phyloP scores from a whole-genome alignment of 495 filamentous ascomycete genomes.

The Aspergillus wentii region DNA sequence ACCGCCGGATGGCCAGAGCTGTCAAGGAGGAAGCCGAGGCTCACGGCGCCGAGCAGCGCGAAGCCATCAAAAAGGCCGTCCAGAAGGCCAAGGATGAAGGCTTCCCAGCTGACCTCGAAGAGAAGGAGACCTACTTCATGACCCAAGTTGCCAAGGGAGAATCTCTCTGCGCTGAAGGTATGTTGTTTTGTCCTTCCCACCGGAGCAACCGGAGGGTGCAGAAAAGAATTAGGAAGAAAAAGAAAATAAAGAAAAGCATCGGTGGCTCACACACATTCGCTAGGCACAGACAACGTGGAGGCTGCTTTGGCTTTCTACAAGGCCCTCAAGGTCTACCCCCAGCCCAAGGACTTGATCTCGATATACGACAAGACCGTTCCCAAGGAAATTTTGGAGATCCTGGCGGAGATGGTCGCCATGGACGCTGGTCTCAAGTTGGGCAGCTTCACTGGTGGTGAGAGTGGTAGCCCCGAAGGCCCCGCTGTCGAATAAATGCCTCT shows the following conservation, averaged over 20 bases:
- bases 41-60: conserved; percentile 61
- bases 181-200: conserved; percentile 12
- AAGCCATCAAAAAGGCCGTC: conserved; percentile 65
- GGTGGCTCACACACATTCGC: conserved; percentile 15
- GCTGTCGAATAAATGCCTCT: conserved; percentile 32
- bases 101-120: conserved; percentile 84
- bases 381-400: conserved; percentile 89
- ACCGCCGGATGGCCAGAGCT: conserved; percentile 65
- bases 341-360: conserved; percentile 82
- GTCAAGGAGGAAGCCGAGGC: conserved; percentile 75
- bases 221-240: too few species aligned
- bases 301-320: conserved; percentile 95
- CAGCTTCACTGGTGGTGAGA: conserved; percentile 37
- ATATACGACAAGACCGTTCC: conserved; percentile 98
- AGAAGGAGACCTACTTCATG: conserved; percentile 94
- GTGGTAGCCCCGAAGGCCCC: conserved; percentile 30
- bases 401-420: conserved; percentile 96
- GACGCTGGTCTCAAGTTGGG: conserved; percentile 69
- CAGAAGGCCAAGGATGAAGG: conserved; percentile 80
- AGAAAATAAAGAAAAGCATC: conserved; percentile 1
- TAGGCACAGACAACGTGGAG: conserved; percentile 70
- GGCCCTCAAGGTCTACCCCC: conserved; percentile 96
- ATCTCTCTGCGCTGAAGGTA: conserved; percentile 65
- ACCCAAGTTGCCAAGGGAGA: conserved; percentile 86
- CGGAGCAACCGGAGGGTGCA: too few species aligned